These are phyloP conservation scores for Yarrowia yakushimensis DNA, from an alignment of 805 yeast genomes.

Conservation along the genomic window DNA sequence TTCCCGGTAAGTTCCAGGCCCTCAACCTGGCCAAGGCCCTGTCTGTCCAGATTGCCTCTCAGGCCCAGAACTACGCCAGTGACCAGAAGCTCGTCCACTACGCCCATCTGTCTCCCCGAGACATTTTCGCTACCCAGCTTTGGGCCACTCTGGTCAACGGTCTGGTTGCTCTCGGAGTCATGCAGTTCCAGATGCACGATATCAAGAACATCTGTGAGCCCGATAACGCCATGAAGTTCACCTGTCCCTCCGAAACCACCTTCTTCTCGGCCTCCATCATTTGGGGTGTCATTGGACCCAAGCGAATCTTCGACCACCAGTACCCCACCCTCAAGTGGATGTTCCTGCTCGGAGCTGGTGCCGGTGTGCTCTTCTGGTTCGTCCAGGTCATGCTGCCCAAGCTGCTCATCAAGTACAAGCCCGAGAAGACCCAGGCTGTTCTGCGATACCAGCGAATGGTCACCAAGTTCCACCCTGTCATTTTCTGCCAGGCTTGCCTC, in stretches of 20 bases:
- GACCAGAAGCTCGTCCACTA: conserved; percentile 63
- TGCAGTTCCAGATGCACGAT: conserved; percentile 38
- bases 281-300: conserved; percentile 49
- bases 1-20: conserved; percentile 61
- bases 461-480: background rate
- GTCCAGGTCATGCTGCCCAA: conserved; percentile 28
- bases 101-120: conserved; percentile 55
- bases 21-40: conserved; percentile 58
- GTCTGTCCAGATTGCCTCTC: conserved; percentile 60
- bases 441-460: background rate
- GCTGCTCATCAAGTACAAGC: conserved; percentile 10
- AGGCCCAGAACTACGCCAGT: conserved; percentile 52
- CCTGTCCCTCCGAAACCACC: conserved; percentile 41
- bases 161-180: conserved; percentile 34
- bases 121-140: conserved; percentile 45
- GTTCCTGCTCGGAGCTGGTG: conserved; percentile 33
- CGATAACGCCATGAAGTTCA: conserved; percentile 31
- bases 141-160: conserved; percentile 42
- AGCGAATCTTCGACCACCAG: conserved; percentile 41
- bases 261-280: conserved; percentile 49
- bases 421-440: conserved; percentile 9
- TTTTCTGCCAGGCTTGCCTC: background rate
- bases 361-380: conserved; percentile 27
- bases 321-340: conserved; percentile 31
- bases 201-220: conserved; percentile 34